These are phyloP conservation scores for Phytophthora chlamydospora DNA, from an alignment of 352 stramenopile species.

Conservation along the genomic window DNA sequence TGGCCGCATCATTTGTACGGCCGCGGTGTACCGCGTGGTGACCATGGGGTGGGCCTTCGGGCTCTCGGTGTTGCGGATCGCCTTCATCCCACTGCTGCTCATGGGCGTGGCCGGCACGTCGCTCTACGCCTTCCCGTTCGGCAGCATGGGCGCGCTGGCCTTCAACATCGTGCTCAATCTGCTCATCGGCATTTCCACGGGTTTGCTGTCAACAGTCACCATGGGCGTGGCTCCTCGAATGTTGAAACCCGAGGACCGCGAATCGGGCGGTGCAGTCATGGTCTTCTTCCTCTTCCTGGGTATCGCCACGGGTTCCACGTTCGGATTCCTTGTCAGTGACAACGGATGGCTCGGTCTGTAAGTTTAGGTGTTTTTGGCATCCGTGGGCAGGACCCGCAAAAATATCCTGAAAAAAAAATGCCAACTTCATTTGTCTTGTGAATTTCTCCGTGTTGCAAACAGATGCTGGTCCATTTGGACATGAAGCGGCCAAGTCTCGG, in stretches of 20 bases:
- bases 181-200: conserved; percentile 57
- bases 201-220: conserved; percentile 67
- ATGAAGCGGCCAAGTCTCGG: conserved; percentile 20
- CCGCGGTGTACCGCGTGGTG: conserved; percentile 55
- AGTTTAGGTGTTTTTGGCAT: conserved; percentile 4
- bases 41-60: conserved; percentile 50
- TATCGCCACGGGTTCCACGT: conserved; percentile 50
- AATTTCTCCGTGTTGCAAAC: conserved; percentile 13
- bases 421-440: too few relatives aligned
- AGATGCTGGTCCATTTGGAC: conserved; percentile 5
- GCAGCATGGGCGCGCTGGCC: conserved; percentile 31
- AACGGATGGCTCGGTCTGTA: conserved; percentile 60
- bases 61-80: conserved; percentile 48
- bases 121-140: conserved; percentile 57
- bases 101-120: conserved; percentile 60
- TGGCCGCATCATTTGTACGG: conserved; percentile 52
- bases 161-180: conserved; percentile 61
- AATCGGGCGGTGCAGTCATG: conserved; percentile 66
- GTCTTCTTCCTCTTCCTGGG: conserved; percentile 64
- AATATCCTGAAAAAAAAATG: conserved; percentile 8
- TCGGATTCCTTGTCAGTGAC: conserved; percentile 58
- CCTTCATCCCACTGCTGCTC: conserved; percentile 64
- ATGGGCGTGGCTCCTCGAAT: conserved; percentile 61
- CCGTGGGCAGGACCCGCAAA: not conserved
- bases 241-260: conserved; percentile 58